Evolutionary conservation across 1,139 yeast species (phyloP).

Genomic region (Candida sp.): DNA sequence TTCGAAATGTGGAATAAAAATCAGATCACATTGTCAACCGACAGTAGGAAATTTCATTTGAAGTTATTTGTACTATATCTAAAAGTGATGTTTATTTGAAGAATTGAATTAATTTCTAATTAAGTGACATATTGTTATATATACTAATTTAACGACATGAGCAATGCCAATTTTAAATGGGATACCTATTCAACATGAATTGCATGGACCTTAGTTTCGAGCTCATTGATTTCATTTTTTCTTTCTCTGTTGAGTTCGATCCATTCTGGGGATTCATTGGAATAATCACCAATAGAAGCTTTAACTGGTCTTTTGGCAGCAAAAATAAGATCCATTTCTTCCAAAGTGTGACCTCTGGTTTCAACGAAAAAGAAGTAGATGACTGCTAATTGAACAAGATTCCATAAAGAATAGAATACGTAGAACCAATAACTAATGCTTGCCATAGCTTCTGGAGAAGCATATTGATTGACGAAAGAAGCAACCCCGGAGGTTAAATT

Average conservation of each 20-base stretch:
- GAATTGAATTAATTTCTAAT: neutral
- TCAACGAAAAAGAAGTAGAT: conserved; percentile 26
- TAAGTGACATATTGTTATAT: neutral
- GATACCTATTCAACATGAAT: neutral
- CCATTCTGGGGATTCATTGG: conserved; percentile 5
- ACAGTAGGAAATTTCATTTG: too few species aligned
- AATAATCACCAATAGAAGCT: conserved; percentile 6
- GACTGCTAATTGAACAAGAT: conserved; percentile 13
- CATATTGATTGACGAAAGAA: conserved; percentile 14
- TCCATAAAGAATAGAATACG: conserved; percentile 17
- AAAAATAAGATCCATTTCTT: conserved; percentile 23
- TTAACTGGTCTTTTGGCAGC: conserved; percentile 7
- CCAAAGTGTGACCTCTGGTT: conserved; percentile 23
- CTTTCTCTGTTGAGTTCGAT: neutral
- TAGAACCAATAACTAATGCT: conserved; percentile 17
- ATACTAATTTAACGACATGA: neutral
- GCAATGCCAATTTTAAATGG: too few species aligned
- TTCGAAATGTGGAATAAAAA: too few species aligned
- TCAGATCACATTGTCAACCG: too few species aligned
- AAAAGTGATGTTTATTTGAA: too few species aligned
- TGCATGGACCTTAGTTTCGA: neutral
- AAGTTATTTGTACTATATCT: too few species aligned
- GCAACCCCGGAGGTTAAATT: conserved; percentile 14
- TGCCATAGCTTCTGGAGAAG: conserved; percentile 19
- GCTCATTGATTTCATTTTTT: neutral